Evolutionary conservation across 495 filamentous ascomycete genomes (phyloP).

Genomic region (Xylaria venustula): DNA sequence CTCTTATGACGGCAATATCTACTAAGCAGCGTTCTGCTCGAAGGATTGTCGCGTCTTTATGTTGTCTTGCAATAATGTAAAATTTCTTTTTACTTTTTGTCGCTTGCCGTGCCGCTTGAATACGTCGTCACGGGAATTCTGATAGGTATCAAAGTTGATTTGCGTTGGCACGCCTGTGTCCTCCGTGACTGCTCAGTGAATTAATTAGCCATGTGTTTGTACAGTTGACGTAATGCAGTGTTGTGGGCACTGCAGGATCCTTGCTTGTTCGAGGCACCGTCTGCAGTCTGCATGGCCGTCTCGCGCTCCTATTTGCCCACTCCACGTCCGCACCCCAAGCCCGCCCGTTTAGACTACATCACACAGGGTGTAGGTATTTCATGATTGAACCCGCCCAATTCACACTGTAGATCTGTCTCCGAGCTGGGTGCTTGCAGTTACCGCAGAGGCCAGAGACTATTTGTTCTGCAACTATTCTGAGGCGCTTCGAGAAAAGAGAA

Average conservation of each 20-base stretch:
- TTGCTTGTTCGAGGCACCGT: not conserved
- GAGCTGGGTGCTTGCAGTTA: no score
- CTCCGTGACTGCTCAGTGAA: conserved; percentile 13
- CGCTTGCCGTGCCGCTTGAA: no score
- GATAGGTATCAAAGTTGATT: no score
- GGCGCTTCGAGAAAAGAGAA: not conserved
- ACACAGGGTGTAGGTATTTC: conserved; percentile 7
- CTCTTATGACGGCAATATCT: no score
- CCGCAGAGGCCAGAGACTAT: not conserved
- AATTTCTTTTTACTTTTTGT: no score
- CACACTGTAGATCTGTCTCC: not conserved
- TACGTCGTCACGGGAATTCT: no score
- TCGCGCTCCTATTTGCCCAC: conserved; percentile 10
- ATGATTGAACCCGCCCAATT: not conserved
- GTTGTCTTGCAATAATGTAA: no score
- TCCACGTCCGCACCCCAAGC: conserved; percentile 4
- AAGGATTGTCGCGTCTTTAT: no score
- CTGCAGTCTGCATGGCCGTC: not conserved
- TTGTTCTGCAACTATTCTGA: not conserved
- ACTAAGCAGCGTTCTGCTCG: no score
- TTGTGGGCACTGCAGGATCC: conserved; percentile 10
- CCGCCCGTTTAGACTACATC: not conserved
- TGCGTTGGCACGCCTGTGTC: not conserved
- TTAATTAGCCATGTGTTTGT: conserved; percentile 17
- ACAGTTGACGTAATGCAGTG: conserved; percentile 33